Percentiles rank a stretch among this genome's conserved stretches.
These are phyloP conservation scores for Cetraspora pellucida DNA, from an alignment of 192 early-diverging fungal species.

Conservation along the genomic window DNA sequence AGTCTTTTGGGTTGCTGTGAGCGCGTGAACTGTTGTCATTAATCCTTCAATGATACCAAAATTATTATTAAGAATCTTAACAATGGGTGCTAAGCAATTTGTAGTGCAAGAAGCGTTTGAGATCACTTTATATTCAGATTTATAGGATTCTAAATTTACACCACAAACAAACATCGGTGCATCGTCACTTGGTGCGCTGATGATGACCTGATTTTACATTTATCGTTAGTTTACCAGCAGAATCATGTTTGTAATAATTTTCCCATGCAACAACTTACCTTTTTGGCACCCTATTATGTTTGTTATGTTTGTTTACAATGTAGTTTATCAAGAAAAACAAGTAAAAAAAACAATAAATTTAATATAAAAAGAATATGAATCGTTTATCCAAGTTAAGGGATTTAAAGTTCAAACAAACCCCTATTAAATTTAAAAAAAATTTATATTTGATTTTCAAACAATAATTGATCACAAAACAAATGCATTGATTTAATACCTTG, in stretches of 20 bases:
- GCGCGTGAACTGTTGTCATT: slow-evolving; percentile 98
- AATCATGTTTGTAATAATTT: too few relatives aligned
- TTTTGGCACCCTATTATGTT: not conserved
- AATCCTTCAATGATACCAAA: slow-evolving; percentile 96
- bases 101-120: slow-evolving; percentile 99
- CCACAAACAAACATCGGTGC: slow-evolving; percentile 98
- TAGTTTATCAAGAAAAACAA: not conserved
- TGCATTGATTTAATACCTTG: slow-evolving; percentile 70
- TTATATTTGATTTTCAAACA: not conserved
- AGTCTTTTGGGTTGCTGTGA: slow-evolving; percentile 99
- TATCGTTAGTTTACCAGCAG: too few relatives aligned
- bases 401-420: too few relatives aligned
- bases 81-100: slow-evolving; percentile 97
- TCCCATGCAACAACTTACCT: not conserved
- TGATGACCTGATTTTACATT: slow-evolving; percentile 81
- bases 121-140: slow-evolving; percentile 79
- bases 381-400: too few relatives aligned
- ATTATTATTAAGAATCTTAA: slow-evolving; percentile 94
- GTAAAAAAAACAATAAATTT: not conserved
- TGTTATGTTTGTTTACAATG: not conserved
- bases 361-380: not conserved
- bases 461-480: too few relatives aligned
- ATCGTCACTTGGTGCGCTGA: slow-evolving; percentile 94
- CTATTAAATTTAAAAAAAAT: too few relatives aligned
- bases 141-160: slow-evolving; percentile 96